Percentiles rank a stretch among this genome's conserved stretches.
These are phyloP conservation scores for Botrytis sinoallii DNA, from an alignment of 2,329 filamentous ascomycete genomes.

Conservation along the genomic window DNA sequence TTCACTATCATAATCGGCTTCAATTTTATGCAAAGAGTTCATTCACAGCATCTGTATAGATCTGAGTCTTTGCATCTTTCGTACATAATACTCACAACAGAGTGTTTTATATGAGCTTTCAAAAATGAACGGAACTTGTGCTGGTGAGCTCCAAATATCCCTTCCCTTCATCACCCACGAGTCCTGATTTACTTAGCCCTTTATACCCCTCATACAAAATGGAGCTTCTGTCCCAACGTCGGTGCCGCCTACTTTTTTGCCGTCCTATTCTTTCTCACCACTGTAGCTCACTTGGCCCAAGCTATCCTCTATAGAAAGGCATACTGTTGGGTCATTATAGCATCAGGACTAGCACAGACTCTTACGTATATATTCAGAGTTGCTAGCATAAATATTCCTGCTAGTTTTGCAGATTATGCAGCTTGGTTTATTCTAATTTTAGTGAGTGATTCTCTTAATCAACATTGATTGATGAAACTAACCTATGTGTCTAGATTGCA, in stretches of 20 bases:
- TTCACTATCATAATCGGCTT: background rate
- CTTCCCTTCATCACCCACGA: background rate
- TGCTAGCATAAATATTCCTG: conserved; percentile 27
- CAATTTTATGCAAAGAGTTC: background rate
- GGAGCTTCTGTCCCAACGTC: conserved; percentile 34
- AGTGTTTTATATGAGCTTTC: background rate
- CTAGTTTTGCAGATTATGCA: background rate
- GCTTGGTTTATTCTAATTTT: background rate
- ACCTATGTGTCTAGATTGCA: background rate
- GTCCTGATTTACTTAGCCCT: background rate
- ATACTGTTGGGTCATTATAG: conserved; percentile 17
- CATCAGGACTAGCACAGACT: conserved; percentile 22
- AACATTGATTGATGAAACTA: background rate
- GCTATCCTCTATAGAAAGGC: conserved; percentile 36
- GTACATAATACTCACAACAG: background rate
- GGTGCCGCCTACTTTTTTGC: conserved; percentile 38
- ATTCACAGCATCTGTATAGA: background rate
- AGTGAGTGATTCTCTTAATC: background rate
- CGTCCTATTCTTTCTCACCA: conserved; percentile 37
- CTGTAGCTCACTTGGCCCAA: conserved; percentile 21
- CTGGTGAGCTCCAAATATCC: background rate
- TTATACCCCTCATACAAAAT: conserved; percentile 14
- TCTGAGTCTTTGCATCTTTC: background rate
- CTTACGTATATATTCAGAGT: conserved; percentile 25
- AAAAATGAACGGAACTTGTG: background rate